Conservation (phyloP, 2,329 filamentous ascomycete species). For the Chaetothyriales sp. region DNA sequence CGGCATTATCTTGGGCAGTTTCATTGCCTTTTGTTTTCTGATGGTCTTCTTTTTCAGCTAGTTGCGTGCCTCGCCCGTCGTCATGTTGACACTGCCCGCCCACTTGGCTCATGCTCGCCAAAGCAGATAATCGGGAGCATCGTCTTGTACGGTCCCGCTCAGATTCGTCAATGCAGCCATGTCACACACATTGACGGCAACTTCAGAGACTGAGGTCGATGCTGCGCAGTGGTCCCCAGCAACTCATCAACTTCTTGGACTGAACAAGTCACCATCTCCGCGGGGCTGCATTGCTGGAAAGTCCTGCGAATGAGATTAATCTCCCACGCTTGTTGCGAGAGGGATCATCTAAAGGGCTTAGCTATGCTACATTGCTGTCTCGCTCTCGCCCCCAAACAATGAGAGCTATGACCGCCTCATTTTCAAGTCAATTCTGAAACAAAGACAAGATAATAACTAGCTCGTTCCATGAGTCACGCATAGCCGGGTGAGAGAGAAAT, state of each 20-base stretch:
- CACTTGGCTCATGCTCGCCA: background rate
- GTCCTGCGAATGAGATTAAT: background rate
- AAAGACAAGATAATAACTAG: no score
- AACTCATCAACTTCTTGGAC: background rate
- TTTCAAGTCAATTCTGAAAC: no score
- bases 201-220: background rate
- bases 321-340: background rate
- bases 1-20: constrained; percentile 79
- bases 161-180: background rate
- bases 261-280: background rate
- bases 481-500: no score
- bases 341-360: background rate
- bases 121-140: background rate
- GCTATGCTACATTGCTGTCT: background rate
- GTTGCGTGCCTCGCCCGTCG: background rate
- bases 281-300: background rate
- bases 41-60: constrained; percentile 49
- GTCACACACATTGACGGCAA: background rate
- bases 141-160: no score
- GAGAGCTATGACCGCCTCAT: no score
- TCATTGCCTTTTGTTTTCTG: constrained; percentile 85
- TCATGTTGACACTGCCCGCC: no score
- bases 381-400: background rate
- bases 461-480: no score
- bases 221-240: background rate